Evolutionary conservation across 78 protist species (phyloP).

Genomic region (Protostelium mycophagum): DNA sequence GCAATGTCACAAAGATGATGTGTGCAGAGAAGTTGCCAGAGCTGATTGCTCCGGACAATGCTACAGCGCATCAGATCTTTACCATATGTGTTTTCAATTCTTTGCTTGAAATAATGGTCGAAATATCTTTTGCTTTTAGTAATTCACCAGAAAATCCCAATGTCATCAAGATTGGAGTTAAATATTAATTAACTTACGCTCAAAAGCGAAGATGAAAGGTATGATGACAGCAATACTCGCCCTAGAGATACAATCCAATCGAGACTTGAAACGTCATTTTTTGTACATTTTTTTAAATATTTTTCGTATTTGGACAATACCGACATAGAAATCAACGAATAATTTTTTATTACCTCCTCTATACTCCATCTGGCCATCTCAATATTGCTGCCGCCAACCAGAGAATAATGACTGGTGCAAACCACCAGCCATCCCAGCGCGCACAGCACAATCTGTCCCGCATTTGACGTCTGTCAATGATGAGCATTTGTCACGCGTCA

Average conservation of each 20-base stretch:
- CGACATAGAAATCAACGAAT: too few species aligned
- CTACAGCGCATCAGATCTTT: background rate
- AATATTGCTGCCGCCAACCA: too few species aligned
- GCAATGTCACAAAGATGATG: background rate
- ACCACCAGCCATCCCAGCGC: background rate
- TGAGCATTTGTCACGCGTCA: background rate
- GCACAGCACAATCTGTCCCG: background rate
- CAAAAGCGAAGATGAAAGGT: background rate
- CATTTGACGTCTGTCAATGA: background rate
- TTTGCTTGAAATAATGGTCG: too few species aligned
- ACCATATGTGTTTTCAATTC: background rate
- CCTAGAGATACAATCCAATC: background rate
- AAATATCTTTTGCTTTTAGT: too few species aligned
- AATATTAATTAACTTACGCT: too few species aligned
- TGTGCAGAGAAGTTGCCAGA: background rate
- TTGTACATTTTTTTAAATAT: background rate
- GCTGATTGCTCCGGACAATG: background rate
- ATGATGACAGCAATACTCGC: background rate
- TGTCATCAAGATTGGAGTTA: too few species aligned
- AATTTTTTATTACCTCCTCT: too few species aligned
- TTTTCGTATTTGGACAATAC: background rate
- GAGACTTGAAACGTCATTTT: background rate
- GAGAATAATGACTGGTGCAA: background rate
- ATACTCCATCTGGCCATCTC: too few species aligned
- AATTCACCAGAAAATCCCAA: too few species aligned